phyloP scores from a whole-genome alignment of 2,329 filamentous ascomycete species.

The Tolypocladium nubicola region DNA sequence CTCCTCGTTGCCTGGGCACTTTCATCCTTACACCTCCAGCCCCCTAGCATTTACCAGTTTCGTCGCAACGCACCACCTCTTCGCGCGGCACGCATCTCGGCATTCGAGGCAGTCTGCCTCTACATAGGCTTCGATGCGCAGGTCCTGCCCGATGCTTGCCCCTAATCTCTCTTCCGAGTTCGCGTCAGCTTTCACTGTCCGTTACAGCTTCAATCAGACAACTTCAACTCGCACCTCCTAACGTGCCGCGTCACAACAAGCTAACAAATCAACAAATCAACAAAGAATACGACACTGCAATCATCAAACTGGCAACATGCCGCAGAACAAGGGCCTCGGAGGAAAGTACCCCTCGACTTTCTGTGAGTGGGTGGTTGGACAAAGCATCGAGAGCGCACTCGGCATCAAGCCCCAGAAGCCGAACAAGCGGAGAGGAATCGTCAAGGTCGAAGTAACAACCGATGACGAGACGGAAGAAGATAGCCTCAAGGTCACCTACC shows the following conservation, averaged over 20 bases:
- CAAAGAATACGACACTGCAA: not conserved
- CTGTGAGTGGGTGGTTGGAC: conserved; percentile 31
- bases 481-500: conserved; percentile 36
- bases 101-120: not conserved
- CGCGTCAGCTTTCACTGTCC: not conserved
- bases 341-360: conserved; percentile 12
- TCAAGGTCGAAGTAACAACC: conserved; percentile 33
- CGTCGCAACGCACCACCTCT: not conserved
- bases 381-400: conserved; percentile 20
- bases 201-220: too few relatives aligned
- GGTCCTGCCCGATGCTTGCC: not conserved
- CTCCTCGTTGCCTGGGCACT: not conserved
- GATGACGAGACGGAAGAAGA: conserved; percentile 43
- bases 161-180: not conserved
- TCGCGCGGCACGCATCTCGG: not conserved
- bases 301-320: not conserved
- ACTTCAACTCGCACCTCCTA: not conserved
- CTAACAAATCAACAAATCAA: not conserved
- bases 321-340: not conserved
- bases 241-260: not conserved
- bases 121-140: not conserved
- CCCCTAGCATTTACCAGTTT: not conserved
- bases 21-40: not conserved
- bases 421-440: conserved; percentile 17
- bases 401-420: conserved; percentile 14